phyloP scores from a whole-genome alignment of 768 basidiomycete species.

The Xanthoconium stramineum region DNA sequence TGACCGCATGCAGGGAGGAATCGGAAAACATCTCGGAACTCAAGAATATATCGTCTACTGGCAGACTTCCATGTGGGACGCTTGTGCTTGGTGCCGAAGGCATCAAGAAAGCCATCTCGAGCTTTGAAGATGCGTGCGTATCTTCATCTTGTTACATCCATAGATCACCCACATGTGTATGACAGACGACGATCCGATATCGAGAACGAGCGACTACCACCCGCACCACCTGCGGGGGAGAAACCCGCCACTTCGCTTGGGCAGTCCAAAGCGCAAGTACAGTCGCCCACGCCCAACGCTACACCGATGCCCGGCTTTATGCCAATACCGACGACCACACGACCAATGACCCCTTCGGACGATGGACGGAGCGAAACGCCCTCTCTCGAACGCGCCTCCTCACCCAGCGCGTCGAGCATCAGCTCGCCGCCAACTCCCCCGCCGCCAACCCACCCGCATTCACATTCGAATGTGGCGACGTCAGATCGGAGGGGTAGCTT shows the following conservation, averaged over 20 bases:
- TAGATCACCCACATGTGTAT: not conserved
- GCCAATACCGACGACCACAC: not conserved
- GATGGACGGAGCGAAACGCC: slow-evolving; percentile 26
- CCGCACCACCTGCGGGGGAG: slow-evolving; percentile 25
- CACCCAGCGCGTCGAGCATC: slow-evolving; percentile 22
- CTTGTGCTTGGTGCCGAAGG: slow-evolving; percentile 64
- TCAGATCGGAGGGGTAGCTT: slow-evolving; percentile 16
- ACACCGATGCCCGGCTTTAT: not conserved
- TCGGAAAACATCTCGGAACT: slow-evolving; percentile 73
- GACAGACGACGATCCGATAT: slow-evolving; percentile 26
- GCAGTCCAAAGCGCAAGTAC: slow-evolving; percentile 9
- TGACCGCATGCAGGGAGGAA: slow-evolving; percentile 41
- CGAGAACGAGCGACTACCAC: slow-evolving; percentile 29
- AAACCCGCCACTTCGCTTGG: not conserved
- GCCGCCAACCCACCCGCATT: too few relatives aligned
- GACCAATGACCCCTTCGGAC: slow-evolving; percentile 34
- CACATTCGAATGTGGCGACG: too few relatives aligned
- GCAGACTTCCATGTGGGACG: slow-evolving; percentile 49
- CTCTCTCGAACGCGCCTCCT: slow-evolving; percentile 23
- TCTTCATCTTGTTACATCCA: not conserved
- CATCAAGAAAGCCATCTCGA: slow-evolving; percentile 68
- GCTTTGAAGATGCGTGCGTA: slow-evolving; percentile 66
- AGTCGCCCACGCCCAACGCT: not conserved
- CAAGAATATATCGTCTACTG: slow-evolving; percentile 54
- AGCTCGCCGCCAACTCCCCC: slow-evolving; percentile 25